Evolutionary conservation across 805 yeast genomes (phyloP).

Genomic region (Cyberlindnera petersonii): DNA sequence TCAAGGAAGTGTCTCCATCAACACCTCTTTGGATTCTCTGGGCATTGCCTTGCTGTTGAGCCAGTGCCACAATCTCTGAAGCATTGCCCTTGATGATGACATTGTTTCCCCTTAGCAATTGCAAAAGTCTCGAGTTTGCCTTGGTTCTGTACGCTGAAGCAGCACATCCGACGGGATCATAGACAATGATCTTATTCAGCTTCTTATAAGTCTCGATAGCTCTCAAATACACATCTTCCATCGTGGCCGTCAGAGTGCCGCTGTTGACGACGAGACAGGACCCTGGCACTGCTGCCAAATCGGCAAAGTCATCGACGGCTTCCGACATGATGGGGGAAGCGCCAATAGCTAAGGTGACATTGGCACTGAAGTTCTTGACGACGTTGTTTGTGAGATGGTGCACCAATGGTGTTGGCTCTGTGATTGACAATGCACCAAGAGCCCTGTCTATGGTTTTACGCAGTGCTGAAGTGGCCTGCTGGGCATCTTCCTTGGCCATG

Average conservation of each 20-base stretch:
- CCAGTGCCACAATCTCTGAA: slow-evolving; percentile 68
- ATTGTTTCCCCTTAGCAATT: slow-evolving; percentile 47
- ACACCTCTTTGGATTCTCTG: slow-evolving; percentile 90
- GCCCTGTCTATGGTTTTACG: slow-evolving; percentile 30
- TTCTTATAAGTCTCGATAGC: slow-evolving; percentile 61
- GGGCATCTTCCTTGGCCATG: slow-evolving; percentile 60
- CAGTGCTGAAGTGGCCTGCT: slow-evolving; percentile 40
- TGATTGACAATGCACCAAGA: not conserved
- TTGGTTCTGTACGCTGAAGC: slow-evolving; percentile 60
- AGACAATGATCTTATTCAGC: slow-evolving; percentile 57
- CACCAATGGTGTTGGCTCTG: slow-evolving; percentile 51
- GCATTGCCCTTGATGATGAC: slow-evolving; percentile 79
- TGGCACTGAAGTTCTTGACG: slow-evolving; percentile 86
- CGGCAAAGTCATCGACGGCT: slow-evolving; percentile 58
- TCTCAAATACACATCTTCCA: slow-evolving; percentile 33
- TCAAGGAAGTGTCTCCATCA: slow-evolving; percentile 39
- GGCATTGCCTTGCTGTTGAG: no score
- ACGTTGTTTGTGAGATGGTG: slow-evolving; percentile 88
- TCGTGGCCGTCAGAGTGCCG: slow-evolving; percentile 55
- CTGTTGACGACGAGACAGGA: slow-evolving; percentile 64
- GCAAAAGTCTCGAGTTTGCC: slow-evolving; percentile 46
- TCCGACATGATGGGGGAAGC: slow-evolving; percentile 91
- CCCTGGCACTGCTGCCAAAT: slow-evolving; percentile 53
- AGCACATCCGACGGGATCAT: slow-evolving; percentile 94
- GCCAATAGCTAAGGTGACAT: slow-evolving; percentile 77